phyloP scores from a whole-genome alignment of 2,329 filamentous ascomycete species.

The Xylaria sp. region DNA sequence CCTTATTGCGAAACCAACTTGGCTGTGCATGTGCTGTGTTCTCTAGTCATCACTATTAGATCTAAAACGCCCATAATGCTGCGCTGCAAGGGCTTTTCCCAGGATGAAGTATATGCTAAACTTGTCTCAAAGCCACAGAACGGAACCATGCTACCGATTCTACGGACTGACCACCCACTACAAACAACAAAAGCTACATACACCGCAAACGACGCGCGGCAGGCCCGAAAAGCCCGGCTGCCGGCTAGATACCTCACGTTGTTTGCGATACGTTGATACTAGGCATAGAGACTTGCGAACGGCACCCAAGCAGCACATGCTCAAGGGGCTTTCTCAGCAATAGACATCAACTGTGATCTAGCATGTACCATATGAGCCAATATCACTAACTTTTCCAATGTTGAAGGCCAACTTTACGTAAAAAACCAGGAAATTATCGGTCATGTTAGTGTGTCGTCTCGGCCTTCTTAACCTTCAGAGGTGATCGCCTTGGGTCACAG shows the following conservation, averaged over 20 bases:
- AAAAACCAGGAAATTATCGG: constrained; percentile 18
- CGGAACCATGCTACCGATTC: constrained; percentile 4
- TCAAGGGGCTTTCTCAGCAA: constrained; percentile 3
- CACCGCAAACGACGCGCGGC: constrained; percentile 11
- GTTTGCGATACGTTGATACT: not conserved
- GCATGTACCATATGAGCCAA: constrained; percentile 14
- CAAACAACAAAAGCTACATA: not conserved
- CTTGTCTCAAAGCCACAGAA: constrained; percentile 11
- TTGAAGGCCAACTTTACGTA: constrained; percentile 29
- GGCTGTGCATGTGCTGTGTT: constrained; percentile 6
- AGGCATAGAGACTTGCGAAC: not conserved
- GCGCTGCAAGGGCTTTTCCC: not conserved
- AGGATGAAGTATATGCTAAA: constrained; percentile 8
- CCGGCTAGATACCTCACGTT: not conserved
- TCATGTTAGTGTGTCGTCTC: constrained; percentile 31
- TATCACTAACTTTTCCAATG: not conserved
- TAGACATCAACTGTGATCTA: not conserved
- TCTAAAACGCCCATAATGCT: not conserved
- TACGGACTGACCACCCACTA: constrained; percentile 9
- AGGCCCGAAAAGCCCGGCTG: not conserved
- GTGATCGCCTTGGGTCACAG: constrained; percentile 36
- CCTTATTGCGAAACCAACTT: constrained; percentile 22
- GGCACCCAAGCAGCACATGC: too few species aligned
- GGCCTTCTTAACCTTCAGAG: constrained; percentile 30
- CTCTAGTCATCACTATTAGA: not conserved